These are phyloP conservation scores for Cyanidiococcus yangmingshanensis DNA, from an alignment of 23 red algal species.

Conservation along the genomic window DNA sequence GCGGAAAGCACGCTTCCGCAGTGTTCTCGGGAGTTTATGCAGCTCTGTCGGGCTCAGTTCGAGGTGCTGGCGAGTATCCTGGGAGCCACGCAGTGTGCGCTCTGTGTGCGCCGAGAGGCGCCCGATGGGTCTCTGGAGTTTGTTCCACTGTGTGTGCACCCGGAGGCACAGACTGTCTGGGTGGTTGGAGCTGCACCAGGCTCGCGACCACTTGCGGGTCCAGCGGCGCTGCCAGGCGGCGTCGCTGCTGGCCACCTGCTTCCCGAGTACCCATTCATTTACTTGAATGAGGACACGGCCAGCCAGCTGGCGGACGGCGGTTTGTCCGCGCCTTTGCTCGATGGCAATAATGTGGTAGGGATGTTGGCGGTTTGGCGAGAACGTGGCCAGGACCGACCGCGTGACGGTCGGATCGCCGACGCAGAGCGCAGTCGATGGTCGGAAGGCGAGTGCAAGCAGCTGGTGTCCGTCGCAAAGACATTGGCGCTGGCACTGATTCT, in stretches of 20 bases:
- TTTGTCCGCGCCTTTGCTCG: constrained; percentile 51
- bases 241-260: constrained; percentile 51
- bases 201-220: constrained; percentile 23
- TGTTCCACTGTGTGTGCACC: constrained; percentile 41
- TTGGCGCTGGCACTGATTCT: background rate
- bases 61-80: background rate
- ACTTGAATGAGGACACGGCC: constrained; percentile 13
- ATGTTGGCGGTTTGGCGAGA: constrained; percentile 34
- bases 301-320: constrained; percentile 49
- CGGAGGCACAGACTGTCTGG: constrained; percentile 18
- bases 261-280: constrained; percentile 65
- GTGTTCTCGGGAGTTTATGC: background rate
- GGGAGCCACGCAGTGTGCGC: background rate
- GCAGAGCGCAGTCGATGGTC: background rate
- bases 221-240: constrained; percentile 46
- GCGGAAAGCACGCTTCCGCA: constrained; percentile 2
- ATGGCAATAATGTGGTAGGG: constrained; percentile 42
- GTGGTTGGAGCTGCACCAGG: constrained; percentile 26
- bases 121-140: constrained; percentile 56
- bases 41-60: constrained; percentile 9
- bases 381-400: background rate
- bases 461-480: background rate
- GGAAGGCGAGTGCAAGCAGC: background rate
- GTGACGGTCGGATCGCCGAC: background rate
- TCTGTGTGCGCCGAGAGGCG: background rate